Evolutionary conservation across 768 basidiomycete genomes (phyloP), one percentile per base, ranked within the genome.

Genomic region (Mycena vitilis): DNA sequence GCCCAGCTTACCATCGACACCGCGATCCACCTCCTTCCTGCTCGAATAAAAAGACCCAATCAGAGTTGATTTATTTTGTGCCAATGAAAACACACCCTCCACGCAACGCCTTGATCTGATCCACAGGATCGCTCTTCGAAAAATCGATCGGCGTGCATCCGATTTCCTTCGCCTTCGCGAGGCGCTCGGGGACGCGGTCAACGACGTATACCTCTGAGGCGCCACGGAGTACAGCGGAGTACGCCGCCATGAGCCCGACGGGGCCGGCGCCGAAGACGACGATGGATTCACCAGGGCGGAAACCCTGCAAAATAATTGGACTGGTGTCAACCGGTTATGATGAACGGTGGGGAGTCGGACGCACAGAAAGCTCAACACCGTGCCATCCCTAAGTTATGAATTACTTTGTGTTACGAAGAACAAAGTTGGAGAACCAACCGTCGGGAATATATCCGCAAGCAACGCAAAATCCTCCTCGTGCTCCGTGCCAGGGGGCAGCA

Each of bases 191-290:
- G 5, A 89, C 86, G 61, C 86, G 84, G 73, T 88, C 87, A 25
- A 88, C 86, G 23, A 88, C 85, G 68, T 86, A 88, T 11, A 88
- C 83, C 36, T 84, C 80, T 1, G 86, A 80, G 0, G 87, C 86
- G 40, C 87, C 87, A 36, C 86, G 83, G 1, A 88, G 74, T 8
- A 81, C 71, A 1, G 87, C 87, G 44, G 86, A 86, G 71, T 88
- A 88, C 0, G 86, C 87, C 2, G 87, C 86, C 87, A 88, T 88
- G 42, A 88, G 82, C 1, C 87, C 87, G 16, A 86, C 84, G 12
- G 84, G 85, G 10, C 84, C 87, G 10, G 84, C 87, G 20, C 87
- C 87, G 64, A 86, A 88, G 22, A 88, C 83, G 4, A 78, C 86
- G 53, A 88, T 66, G 15, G 83, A 85, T 75, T 88, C 87, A 30